Evolutionary conservation across 2,329 filamentous ascomycete species (phyloP).

Genomic region (Venturiaceae sp.): DNA sequence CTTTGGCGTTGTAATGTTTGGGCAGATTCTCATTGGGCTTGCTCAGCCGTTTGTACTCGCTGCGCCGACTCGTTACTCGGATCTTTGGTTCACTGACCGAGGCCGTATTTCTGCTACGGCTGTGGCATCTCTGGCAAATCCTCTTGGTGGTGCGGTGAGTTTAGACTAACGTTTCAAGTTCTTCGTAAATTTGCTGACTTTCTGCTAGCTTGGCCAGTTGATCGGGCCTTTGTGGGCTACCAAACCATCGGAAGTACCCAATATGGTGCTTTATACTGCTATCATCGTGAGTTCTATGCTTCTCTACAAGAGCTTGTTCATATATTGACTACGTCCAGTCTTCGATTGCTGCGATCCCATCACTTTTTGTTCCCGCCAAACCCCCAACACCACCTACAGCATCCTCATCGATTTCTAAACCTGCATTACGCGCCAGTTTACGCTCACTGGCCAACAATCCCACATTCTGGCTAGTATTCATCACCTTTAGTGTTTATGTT

Average conservation of each 20-base stretch:
- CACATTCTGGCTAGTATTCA: conserved; percentile 70
- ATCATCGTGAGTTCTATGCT: conserved; percentile 56
- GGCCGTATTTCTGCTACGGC: conserved; percentile 85
- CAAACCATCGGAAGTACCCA: conserved; percentile 55
- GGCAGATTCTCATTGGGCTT: conserved; percentile 81
- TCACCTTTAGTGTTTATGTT: conserved; percentile 78
- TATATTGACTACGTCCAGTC: conserved; percentile 32
- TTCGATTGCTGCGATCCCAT: conserved; percentile 58
- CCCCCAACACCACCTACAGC: conserved; percentile 72
- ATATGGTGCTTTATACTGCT: conserved; percentile 75
- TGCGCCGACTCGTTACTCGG: conserved; percentile 82
- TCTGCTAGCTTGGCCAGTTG: conserved; percentile 55
- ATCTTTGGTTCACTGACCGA: conserved; percentile 83
- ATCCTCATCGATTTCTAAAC: conserved; percentile 46
- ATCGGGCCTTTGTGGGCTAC: conserved; percentile 70
- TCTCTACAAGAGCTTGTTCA: not conserved
- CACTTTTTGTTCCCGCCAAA: conserved; percentile 67
- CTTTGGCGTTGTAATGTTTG: conserved; percentile 76
- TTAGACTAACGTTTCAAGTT: not conserved
- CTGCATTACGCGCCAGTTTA: conserved; percentile 46
- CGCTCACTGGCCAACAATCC: conserved; percentile 38
- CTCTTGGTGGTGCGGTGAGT: conserved; percentile 70
- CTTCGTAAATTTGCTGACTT: not conserved
- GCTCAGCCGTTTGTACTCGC: conserved; percentile 87
- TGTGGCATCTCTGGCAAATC: conserved; percentile 75